A percentile compares a stretch with the other conserved stretches of the same genome.
Evolutionary conservation across 345 rosid species (phyloP).

Genomic region (Gossypium arboreum): DNA sequence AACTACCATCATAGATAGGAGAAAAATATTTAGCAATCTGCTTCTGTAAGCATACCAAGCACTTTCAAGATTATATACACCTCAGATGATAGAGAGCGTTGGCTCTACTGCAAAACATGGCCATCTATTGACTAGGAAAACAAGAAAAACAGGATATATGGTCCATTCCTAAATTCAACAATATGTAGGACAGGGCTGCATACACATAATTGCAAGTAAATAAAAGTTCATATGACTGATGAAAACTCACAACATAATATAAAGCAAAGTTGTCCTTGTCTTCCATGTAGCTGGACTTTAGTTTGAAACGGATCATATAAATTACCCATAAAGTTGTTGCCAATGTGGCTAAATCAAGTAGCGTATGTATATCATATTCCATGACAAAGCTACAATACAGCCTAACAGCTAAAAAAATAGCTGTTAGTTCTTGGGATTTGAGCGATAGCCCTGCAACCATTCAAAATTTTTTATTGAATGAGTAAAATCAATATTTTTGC

Average conservation of each 20-base stretch:
- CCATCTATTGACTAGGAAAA: neutral
- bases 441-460: constrained; percentile 78
- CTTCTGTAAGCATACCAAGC: neutral
- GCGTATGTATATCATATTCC: constrained; percentile 97
- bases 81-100: neutral
- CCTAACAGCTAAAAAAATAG: constrained; percentile 86
- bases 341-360: constrained; percentile 89
- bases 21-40: neutral
- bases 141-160: neutral
- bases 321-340: constrained; percentile 99
- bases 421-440: constrained; percentile 94
- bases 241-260: constrained; percentile 76
- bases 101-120: neutral
- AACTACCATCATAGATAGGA: neutral
- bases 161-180: neutral
- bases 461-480: neutral
- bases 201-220: neutral
- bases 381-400: constrained; percentile 94
- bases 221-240: neutral
- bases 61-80: neutral
- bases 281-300: constrained; percentile 92
- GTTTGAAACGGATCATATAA: constrained; percentile 88
- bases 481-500: neutral
- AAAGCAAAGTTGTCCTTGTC: constrained; percentile 93
- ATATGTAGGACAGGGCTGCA: neutral